Conservation (phyloP, 805 yeast genomes). For the Schwanniomyces yamadae region DNA sequence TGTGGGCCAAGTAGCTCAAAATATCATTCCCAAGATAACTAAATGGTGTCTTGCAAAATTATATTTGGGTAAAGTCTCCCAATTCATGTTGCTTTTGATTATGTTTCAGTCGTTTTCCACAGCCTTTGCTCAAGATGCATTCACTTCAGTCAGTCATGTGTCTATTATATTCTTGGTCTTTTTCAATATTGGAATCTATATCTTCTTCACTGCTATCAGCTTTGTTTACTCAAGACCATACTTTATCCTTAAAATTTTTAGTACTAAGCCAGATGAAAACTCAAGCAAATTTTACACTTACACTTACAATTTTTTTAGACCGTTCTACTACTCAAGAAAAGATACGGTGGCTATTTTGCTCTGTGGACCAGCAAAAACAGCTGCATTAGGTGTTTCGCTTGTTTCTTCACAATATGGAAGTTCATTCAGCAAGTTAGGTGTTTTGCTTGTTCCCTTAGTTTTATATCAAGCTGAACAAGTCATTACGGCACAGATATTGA, state of each 20-base stretch:
- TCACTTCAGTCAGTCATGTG: constrained; percentile 63
- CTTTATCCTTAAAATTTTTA: constrained; percentile 43
- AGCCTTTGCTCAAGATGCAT: constrained; percentile 81
- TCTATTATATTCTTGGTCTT: constrained; percentile 77
- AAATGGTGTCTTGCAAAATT: constrained; percentile 59
- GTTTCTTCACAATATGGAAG: constrained; percentile 79
- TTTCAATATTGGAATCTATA: constrained; percentile 76
- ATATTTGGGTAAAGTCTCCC: constrained; percentile 68
- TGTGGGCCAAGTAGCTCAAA: constrained; percentile 84
- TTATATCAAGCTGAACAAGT: constrained; percentile 88
- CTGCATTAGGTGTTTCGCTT: constrained; percentile 85
- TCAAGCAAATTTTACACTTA: constrained; percentile 46
- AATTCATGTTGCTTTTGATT: constrained; percentile 73
- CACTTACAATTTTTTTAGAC: constrained; percentile 47
- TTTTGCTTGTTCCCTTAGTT: constrained; percentile 76
- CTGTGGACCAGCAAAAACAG: constrained; percentile 93
- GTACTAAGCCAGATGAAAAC: constrained; percentile 46
- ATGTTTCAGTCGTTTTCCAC: constrained; percentile 83
- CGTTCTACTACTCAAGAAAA: constrained; percentile 66
- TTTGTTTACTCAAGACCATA: constrained; percentile 60
- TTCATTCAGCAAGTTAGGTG: constrained; percentile 59
- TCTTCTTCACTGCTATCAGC: constrained; percentile 70
- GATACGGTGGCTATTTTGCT: constrained; percentile 81
- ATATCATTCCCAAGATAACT: constrained; percentile 62
- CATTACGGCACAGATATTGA: constrained; percentile 71